A percentile compares a stretch with the other conserved stretches of the same genome.
Evolutionary conservation across 83 land plant genomes (phyloP).

Genomic region (Diphasiastrum complanatum): DNA sequence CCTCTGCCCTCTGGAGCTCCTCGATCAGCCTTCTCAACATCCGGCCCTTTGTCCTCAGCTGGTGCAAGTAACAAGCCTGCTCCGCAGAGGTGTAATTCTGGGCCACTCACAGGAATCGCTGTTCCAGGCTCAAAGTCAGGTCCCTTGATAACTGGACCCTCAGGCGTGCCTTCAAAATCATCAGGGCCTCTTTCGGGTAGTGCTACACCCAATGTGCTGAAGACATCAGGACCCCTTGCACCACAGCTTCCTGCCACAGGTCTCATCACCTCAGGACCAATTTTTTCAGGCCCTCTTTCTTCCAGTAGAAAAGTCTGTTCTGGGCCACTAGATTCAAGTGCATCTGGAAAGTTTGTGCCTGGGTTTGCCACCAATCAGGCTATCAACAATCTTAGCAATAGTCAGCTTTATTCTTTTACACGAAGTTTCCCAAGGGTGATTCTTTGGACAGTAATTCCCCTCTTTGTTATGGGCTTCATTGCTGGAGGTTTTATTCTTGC

Average conservation of each 20-base stretch:
- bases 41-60: not conserved
- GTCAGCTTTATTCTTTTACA: not conserved
- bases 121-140: slow-evolving; percentile 1
- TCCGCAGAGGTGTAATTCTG: not conserved
- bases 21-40: slow-evolving; percentile 9
- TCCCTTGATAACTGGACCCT: not conserved
- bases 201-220: slow-evolving; percentile 8
- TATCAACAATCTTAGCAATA: slow-evolving; percentile 1
- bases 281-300: too few species aligned
- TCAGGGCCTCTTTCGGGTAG: slow-evolving; percentile 16
- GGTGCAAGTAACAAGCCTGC: not conserved
- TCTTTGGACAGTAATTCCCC: slow-evolving; percentile 9
- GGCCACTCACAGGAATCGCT: not conserved
- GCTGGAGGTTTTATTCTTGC: slow-evolving; percentile 12
- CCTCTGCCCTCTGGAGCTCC: slow-evolving; percentile 14
- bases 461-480: slow-evolving; percentile 16
- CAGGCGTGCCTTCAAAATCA: not conserved
- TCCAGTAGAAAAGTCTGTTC: slow-evolving; percentile 3
- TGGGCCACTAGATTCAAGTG: slow-evolving; percentile 1
- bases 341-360: slow-evolving; percentile 2
- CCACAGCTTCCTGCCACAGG: slow-evolving; percentile 12
- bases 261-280: slow-evolving; percentile 13
- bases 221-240: slow-evolving; percentile 15
- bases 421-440: slow-evolving; percentile 9
- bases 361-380: not conserved